A percentile compares a stretch with the other conserved stretches of the same genome.
These are phyloP conservation scores for Fusarium musae DNA, from an alignment of 2,329 filamentous ascomycete genomes.

Conservation along the genomic window DNA sequence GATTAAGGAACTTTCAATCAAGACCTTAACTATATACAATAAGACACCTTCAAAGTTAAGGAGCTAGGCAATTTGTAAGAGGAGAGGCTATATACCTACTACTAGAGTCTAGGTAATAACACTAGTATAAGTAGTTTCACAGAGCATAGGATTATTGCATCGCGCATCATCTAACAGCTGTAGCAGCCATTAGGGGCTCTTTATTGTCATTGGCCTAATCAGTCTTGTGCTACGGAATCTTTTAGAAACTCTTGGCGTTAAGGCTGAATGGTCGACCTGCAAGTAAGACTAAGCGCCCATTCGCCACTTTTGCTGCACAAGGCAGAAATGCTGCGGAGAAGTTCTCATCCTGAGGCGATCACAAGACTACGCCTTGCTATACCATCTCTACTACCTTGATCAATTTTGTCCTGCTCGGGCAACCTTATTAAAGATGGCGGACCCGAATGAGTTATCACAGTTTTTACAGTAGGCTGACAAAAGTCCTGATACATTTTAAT, in stretches of 20 bases:
- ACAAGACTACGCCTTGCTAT: background rate
- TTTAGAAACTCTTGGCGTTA: background rate
- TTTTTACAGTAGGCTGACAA: too few relatives aligned
- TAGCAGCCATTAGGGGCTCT: background rate
- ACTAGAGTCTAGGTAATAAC: background rate
- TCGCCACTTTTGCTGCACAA: background rate
- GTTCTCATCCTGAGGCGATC: background rate
- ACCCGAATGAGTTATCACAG: background rate
- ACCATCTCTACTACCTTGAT: background rate
- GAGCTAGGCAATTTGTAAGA: background rate
- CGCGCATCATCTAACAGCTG: too few relatives aligned
- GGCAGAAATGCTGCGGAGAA: background rate
- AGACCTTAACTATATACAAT: background rate
- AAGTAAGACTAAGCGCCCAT: background rate
- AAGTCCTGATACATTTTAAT: too few relatives aligned
- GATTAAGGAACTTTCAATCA: fast-evolving
- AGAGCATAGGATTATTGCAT: too few relatives aligned
- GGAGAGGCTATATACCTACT: background rate
- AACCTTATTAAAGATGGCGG: background rate
- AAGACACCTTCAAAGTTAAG: too few relatives aligned
- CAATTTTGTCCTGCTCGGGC: background rate
- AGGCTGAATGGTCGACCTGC: background rate
- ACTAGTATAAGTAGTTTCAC: background rate
- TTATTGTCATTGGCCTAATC: too few relatives aligned
- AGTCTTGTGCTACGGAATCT: background rate